These are phyloP conservation scores for Gossypium sturtianum DNA, from an alignment of 345 rosid species.

Conservation along the genomic window DNA sequence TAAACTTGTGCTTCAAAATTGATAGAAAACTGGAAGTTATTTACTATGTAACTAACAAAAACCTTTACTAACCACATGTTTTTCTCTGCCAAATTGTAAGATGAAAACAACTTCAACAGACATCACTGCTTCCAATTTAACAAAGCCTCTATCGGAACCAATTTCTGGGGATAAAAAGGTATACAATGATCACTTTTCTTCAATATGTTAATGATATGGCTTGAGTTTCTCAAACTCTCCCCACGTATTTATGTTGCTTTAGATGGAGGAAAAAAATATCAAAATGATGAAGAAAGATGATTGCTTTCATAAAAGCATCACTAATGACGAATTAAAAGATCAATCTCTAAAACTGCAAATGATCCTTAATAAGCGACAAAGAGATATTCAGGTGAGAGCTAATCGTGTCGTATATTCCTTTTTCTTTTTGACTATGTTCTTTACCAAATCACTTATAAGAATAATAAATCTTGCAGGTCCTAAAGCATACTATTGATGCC, in stretches of 20 bases:
- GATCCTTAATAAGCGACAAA: constrained; percentile 55
- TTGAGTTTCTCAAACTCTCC: background rate
- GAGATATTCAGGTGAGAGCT: constrained; percentile 11
- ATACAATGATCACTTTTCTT: constrained; percentile 12
- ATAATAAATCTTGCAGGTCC: constrained; percentile 37
- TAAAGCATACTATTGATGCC: constrained; percentile 52
- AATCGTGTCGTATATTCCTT: constrained; percentile 1
- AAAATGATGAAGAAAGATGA: constrained; percentile 45
- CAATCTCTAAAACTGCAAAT: constrained; percentile 40
- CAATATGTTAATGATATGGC: background rate
- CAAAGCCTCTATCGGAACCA: constrained; percentile 40
- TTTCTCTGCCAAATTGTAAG: constrained; percentile 31
- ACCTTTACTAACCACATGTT: background rate
- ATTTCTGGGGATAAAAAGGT: constrained; percentile 48
- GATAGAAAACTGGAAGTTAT: constrained; percentile 2
- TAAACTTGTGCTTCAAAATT: constrained; percentile 1
- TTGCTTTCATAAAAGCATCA: constrained; percentile 25
- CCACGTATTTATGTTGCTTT: constrained; percentile 7
- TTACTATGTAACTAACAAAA: background rate
- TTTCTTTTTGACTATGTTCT: background rate
- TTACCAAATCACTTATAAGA: constrained; percentile 9
- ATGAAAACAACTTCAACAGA: constrained; percentile 42
- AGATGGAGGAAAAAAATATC: constrained; percentile 55
- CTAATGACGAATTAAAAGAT: constrained; percentile 44
- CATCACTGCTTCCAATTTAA: constrained; percentile 29